phyloP scores from a whole-genome alignment of 2,329 filamentous ascomycete genomes.

The Paracorniculantispora psalliotae region DNA sequence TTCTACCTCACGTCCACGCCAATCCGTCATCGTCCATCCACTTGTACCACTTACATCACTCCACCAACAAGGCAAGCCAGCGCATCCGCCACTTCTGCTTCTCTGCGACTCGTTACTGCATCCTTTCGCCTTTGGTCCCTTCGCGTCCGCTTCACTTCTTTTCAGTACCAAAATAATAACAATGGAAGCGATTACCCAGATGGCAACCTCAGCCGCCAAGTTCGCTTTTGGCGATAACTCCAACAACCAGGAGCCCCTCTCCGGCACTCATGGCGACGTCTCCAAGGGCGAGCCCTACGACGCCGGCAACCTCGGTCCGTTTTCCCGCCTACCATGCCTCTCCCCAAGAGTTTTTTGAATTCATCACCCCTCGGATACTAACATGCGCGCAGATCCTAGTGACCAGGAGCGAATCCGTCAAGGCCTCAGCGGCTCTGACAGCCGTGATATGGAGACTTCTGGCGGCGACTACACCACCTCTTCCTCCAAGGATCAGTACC shows the following conservation, averaged over 20 bases:
- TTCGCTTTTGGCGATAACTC: constrained; percentile 40
- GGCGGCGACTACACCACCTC: neutral
- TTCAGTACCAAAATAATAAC: constrained; percentile 16
- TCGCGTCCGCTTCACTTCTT: neutral
- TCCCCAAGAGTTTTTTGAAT: neutral
- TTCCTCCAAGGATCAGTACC: neutral
- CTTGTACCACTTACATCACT: neutral
- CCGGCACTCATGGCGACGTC: constrained; percentile 64
- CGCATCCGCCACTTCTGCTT: neutral
- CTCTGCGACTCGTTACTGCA: neutral
- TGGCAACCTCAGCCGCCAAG: constrained; percentile 38
- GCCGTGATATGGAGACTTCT: neutral
- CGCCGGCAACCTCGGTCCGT: constrained; percentile 63
- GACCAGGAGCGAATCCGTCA: constrained; percentile 24
- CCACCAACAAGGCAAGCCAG: neutral
- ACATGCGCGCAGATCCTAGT: neutral
- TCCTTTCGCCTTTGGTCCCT: neutral
- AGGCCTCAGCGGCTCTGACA: constrained; percentile 20
- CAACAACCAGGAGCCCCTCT: constrained; percentile 58
- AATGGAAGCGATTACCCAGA: constrained; percentile 62
- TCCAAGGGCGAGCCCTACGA: constrained; percentile 70
- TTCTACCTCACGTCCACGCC: neutral
- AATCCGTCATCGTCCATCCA: neutral
- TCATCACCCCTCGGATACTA: neutral
- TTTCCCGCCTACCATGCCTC: neutral